Base-by-base conservation (phyloP, 768 basidiomycete species). In the Sporobolomyces roseus region DNA sequence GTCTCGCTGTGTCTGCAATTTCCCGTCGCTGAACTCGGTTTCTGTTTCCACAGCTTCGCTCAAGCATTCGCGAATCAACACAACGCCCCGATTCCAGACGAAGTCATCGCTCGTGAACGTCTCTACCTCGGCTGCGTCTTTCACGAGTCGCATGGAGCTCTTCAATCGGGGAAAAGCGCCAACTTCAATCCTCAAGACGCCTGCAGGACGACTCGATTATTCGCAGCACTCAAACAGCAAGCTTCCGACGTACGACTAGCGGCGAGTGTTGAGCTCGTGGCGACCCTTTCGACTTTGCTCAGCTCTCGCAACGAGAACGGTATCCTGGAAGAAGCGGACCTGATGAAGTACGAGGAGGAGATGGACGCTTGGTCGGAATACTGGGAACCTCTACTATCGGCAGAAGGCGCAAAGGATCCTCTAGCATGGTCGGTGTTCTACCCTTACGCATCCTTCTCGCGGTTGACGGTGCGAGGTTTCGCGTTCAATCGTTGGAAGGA, bases 251-350 rank as follows among this genome's bases (percentile, higher is more conserved):
- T 70, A 2, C 68, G 68, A 4, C 68, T 73, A 30, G 64, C 65
- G 23, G 72, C 72, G 13, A 55, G 52, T 13, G 72, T 70, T 46
- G 72, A 73, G 30, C 68, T 73, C 48, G 67, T 65, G 48, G 68
- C 68, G 25, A 63, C 58, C 1, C 65, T 66, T n/a, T 41, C 61
- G 8, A 43, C 14, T 3, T 49, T 69, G 0, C 58, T 73, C 33
- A 21, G 21, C 17, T 38, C 62, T 1, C 64, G 68, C 1, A 43
- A 48, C n/a, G 72, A 66, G 36, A 32, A 54, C 49, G 72, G 65
- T 25, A 17, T 55, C 7, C 56, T 67, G 41, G 54, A 64, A 14
- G 50, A 41, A 4, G 72, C 60, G 2, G 62, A 66, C 7, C 45
- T 69, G 8, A 25, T 25, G 1, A 29, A 35, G 12, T 70, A 61